Conservation (phyloP, 2,329 filamentous ascomycete genomes). For the Colletotrichum sp. region DNA sequence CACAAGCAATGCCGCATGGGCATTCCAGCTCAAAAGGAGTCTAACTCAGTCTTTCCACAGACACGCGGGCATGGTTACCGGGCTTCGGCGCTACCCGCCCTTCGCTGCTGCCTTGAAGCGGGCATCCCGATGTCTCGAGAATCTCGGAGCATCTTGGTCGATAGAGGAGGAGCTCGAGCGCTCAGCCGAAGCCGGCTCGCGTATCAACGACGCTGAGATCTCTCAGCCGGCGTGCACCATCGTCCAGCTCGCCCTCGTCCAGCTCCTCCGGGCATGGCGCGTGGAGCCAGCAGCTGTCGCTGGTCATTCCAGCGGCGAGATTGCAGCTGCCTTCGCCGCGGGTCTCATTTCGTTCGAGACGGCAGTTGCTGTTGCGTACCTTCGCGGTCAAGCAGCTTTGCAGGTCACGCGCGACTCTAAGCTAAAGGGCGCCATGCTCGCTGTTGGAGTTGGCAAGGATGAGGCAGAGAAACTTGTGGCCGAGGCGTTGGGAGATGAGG, state of each 20-base stretch:
- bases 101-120: conserved; percentile 24
- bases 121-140: conserved; percentile 21
- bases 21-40: conserved; percentile 16
- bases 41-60: not conserved
- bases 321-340: conserved; percentile 35
- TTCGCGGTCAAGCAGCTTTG: conserved; percentile 3
- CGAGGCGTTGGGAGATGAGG: not conserved
- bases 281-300: conserved; percentile 28
- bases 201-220: conserved; percentile 30
- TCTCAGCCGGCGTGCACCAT: conserved; percentile 41
- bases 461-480: conserved; percentile 17
- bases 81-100: not conserved
- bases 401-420: not conserved
- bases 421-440: conserved; percentile 26
- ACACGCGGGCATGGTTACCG: not conserved
- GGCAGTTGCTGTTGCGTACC: conserved; percentile 7
- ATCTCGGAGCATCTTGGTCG: conserved; percentile 29
- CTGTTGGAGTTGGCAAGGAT: conserved; percentile 24
- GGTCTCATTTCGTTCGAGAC: conserved; percentile 27
- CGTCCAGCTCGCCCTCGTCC: conserved; percentile 39
- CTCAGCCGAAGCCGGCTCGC: conserved; percentile 12
- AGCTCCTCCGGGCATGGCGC: conserved; percentile 31
- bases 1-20: not conserved
- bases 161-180: conserved; percentile 30
- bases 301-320: conserved; percentile 39